Percentiles rank a stretch among this genome's conserved stretches.
These are phyloP conservation scores for Cladophialophora psammophila DNA, from an alignment of 2,329 filamentous ascomycete genomes.

Conservation along the genomic window DNA sequence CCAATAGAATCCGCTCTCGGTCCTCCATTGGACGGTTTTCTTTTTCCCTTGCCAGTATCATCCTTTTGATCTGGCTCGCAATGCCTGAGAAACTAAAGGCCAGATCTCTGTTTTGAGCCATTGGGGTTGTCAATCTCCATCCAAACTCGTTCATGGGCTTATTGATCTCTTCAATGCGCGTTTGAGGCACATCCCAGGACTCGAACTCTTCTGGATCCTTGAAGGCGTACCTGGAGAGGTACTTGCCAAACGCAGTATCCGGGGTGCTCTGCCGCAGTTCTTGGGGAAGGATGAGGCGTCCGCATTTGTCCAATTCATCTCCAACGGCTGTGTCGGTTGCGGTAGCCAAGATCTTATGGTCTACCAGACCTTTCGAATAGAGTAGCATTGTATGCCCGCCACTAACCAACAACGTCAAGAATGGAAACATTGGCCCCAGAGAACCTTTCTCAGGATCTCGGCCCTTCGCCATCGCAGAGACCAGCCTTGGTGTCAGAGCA, in stretches of 20 bases:
- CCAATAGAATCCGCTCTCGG: constrained; percentile 72
- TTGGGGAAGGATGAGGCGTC: constrained; percentile 74
- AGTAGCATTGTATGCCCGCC: constrained; percentile 92
- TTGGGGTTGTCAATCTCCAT: constrained; percentile 75
- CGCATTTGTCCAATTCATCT: constrained; percentile 87
- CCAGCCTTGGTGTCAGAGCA: constrained; percentile 83
- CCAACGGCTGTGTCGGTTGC: constrained; percentile 86
- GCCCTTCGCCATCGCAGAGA: constrained; percentile 63
- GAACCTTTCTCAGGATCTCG: constrained; percentile 19
- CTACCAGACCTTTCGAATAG: constrained; percentile 70
- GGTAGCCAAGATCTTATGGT: constrained; percentile 76
- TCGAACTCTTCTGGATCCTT: constrained; percentile 52
- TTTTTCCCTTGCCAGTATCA: constrained; percentile 41
- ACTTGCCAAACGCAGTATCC: constrained; percentile 79
- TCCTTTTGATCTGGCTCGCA: constrained; percentile 67
- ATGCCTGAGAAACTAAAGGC: constrained; percentile 79
- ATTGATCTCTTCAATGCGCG: constrained; percentile 65
- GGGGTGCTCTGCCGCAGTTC: constrained; percentile 61
- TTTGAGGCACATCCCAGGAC: constrained; percentile 61
- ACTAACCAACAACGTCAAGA: constrained; percentile 86
- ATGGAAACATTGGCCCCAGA: constrained; percentile 72
- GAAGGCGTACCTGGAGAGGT: constrained; percentile 83
- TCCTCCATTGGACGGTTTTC: constrained; percentile 47
- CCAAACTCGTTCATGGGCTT: constrained; percentile 59
- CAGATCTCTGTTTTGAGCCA: constrained; percentile 66